A percentile compares a stretch with the other conserved stretches of the same genome.
Conservation (phyloP, 768 basidiomycete species). For the Rhizopogon vinicolor region DNA sequence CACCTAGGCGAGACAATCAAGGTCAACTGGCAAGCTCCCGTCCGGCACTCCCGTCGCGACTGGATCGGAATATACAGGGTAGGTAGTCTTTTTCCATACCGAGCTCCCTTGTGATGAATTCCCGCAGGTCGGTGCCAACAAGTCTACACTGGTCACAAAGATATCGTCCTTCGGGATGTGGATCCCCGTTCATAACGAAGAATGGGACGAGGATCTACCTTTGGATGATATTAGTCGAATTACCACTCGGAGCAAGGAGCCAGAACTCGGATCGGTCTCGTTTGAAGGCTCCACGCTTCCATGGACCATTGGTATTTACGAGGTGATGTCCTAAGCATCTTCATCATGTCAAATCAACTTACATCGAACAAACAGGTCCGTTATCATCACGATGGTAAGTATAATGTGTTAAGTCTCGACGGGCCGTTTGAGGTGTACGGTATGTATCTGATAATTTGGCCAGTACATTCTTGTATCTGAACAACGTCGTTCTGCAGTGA, state of each 20-base stretch:
- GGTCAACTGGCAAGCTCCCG: constrained; percentile 84
- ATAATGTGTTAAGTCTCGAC: constrained; percentile 88
- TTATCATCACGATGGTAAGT: constrained; percentile 96
- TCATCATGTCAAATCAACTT: neutral
- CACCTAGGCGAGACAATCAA: constrained; percentile 89
- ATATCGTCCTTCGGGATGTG: constrained; percentile 87
- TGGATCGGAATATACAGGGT: constrained; percentile 96
- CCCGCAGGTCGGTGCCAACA: constrained; percentile 79
- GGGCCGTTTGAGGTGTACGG: constrained; percentile 89
- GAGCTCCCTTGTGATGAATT: constrained; percentile 1
- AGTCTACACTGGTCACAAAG: constrained; percentile 76
- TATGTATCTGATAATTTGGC: constrained; percentile 32
- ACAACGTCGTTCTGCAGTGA: constrained; percentile 42
- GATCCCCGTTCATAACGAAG: constrained; percentile 87
- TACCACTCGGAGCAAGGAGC: constrained; percentile 32
- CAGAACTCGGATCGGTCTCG: constrained; percentile 58
- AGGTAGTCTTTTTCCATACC: constrained; percentile 10
- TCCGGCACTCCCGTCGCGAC: constrained; percentile 82
- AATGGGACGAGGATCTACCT: constrained; percentile 89
- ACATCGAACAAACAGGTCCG: constrained; percentile 47
- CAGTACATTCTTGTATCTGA: neutral
- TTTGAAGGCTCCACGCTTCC: constrained; percentile 81
- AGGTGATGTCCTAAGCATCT: constrained; percentile 33
- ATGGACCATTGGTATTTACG: constrained; percentile 84
- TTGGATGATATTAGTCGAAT: constrained; percentile 36